Percentiles rank a stretch among this genome's conserved stretches.
These are phyloP conservation scores for Chrysosporium keratinophilum DNA, from an alignment of 2,329 filamentous ascomycete species.

Conservation along the genomic window DNA sequence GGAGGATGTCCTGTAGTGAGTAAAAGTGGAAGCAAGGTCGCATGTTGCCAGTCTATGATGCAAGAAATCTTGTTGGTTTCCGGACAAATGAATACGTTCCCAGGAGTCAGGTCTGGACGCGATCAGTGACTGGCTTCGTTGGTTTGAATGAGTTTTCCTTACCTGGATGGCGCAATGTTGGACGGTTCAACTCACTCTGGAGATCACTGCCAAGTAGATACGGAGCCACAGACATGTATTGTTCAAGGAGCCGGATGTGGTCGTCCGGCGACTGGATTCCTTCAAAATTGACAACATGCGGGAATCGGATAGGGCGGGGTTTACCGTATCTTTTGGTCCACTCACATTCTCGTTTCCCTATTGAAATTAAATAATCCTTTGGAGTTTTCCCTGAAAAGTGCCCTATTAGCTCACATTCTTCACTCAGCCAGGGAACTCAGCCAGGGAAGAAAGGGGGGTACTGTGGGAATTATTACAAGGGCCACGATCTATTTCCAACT, in stretches of 20 bases:
- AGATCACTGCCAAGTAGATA: slow-evolving; percentile 8
- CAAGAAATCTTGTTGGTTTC: slow-evolving; percentile 12
- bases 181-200: neutral
- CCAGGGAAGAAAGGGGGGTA: neutral
- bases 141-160: neutral
- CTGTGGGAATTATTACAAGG: neutral
- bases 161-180: slow-evolving; percentile 17
- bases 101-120: slow-evolving; percentile 13
- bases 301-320: slow-evolving; percentile 7
- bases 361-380: slow-evolving; percentile 7
- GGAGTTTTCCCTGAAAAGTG: slow-evolving; percentile 7
- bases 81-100: slow-evolving; percentile 11
- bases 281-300: slow-evolving; percentile 5
- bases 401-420: neutral
- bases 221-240: slow-evolving; percentile 12
- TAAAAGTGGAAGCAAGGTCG: slow-evolving; percentile 10
- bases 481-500: slow-evolving; percentile 8
- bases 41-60: slow-evolving; percentile 13
- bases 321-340: slow-evolving; percentile 14
- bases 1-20: slow-evolving; percentile 8
- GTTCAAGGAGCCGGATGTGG: slow-evolving; percentile 11
- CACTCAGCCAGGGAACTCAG: slow-evolving; percentile 7
- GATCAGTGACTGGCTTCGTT: neutral
- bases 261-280: slow-evolving; percentile 6
- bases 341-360: slow-evolving; percentile 8